phyloP scores from a whole-genome alignment of 2,329 filamentous ascomycete genomes.

The Neoarthrinium moseri region DNA sequence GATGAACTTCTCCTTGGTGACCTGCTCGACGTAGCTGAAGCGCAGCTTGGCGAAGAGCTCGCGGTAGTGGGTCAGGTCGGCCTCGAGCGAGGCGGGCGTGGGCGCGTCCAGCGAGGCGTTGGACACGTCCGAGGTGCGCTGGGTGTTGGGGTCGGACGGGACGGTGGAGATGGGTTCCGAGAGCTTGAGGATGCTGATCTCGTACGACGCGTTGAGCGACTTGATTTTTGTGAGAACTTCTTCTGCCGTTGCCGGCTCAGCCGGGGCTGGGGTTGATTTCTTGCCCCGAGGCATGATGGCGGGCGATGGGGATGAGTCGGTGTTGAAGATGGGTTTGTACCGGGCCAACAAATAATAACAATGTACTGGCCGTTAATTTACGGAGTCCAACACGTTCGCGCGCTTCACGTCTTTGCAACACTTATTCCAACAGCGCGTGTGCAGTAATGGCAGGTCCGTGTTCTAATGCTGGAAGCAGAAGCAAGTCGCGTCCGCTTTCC shows the following conservation, averaged over 20 bases:
- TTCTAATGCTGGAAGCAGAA: too few relatives aligned
- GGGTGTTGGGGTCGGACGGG: conserved; percentile 37
- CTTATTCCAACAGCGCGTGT: too few relatives aligned
- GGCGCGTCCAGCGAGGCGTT: conserved; percentile 62
- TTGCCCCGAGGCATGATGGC: conserved; percentile 7
- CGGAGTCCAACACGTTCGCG: too few relatives aligned
- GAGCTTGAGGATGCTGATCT: conserved; percentile 74
- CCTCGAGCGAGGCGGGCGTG: conserved; percentile 74
- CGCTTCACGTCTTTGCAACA: too few relatives aligned
- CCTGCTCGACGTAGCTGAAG: conserved; percentile 97
- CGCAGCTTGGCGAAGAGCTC: conserved; percentile 94
- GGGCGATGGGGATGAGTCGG: too few relatives aligned
- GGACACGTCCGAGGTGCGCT: conserved; percentile 72
- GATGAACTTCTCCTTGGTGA: conserved; percentile 97
- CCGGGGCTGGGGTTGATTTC: neutral
- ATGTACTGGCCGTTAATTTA: too few relatives aligned
- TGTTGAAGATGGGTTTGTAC: neutral
- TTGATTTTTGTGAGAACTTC: conserved; percentile 48
- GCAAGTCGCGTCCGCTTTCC: too few relatives aligned
- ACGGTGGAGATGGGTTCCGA: conserved; percentile 70
- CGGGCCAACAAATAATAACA: too few relatives aligned
- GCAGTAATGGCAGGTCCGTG: too few relatives aligned
- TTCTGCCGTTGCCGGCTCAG: conserved; percentile 18
- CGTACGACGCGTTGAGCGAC: conserved; percentile 54
- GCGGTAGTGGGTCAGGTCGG: conserved; percentile 86